A percentile compares a stretch with the other conserved stretches of the same genome.
Evolutionary conservation across 23 red algal genomes (phyloP).

Genomic region (Gracilaria gracilis): DNA sequence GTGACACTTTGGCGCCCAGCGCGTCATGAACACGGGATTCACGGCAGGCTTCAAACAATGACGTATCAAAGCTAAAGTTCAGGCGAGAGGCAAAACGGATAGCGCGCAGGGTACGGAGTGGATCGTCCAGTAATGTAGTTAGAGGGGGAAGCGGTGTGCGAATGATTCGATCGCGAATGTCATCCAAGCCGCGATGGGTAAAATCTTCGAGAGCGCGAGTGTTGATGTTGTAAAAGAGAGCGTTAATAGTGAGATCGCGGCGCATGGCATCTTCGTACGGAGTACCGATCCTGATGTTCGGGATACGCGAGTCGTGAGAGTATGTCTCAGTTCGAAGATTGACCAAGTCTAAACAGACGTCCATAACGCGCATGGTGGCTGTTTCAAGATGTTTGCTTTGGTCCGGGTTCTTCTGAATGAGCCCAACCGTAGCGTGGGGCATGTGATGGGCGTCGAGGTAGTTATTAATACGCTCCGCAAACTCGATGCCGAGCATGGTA

Average conservation of each 20-base stretch:
- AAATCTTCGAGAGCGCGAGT: slow-evolving; percentile 86
- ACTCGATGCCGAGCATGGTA: slow-evolving; percentile 85
- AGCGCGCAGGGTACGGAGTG: slow-evolving; percentile 89
- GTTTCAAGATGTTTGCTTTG: slow-evolving; percentile 97
- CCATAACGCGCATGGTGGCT: slow-evolving; percentile 87
- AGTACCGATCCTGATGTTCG: slow-evolving; percentile 78
- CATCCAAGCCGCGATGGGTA: slow-evolving; percentile 75
- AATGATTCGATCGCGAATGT: slow-evolving; percentile 80
- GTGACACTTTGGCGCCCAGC: slow-evolving; percentile 81
- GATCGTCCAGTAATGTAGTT: slow-evolving; percentile 94
- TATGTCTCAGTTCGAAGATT: slow-evolving; percentile 97
- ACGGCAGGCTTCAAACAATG: slow-evolving; percentile 59
- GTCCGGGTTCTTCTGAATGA: slow-evolving; percentile 95
- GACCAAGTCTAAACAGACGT: slow-evolving; percentile 84
- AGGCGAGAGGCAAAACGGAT: slow-evolving; percentile 92
- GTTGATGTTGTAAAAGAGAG: slow-evolving; percentile 98
- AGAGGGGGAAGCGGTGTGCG: slow-evolving; percentile 88
- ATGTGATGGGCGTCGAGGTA: slow-evolving; percentile 61
- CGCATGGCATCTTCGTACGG: slow-evolving; percentile 90
- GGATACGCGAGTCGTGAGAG: slow-evolving; percentile 85
- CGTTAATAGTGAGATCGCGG: slow-evolving; percentile 97
- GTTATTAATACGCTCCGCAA: slow-evolving; percentile 81
- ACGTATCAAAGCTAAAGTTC: slow-evolving; percentile 75
- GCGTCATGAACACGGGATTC: slow-evolving; percentile 78
- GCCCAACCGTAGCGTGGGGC: slow-evolving; percentile 43